Evolutionary conservation across 345 rosid species (phyloP).

Genomic region (Xanthoceras sorbifolium): DNA sequence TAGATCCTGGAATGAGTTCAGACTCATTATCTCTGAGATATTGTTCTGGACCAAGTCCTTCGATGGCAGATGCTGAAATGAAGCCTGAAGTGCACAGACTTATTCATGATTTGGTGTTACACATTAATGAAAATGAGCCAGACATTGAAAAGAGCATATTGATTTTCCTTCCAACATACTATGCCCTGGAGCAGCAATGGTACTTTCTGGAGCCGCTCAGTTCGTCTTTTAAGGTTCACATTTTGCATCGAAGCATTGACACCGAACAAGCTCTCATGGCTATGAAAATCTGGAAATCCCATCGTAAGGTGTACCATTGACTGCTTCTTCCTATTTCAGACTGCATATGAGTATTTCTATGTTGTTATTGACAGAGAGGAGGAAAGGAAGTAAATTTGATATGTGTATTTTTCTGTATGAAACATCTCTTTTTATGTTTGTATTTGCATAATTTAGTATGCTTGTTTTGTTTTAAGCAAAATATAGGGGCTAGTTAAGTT

Average conservation of each 20-base stretch:
- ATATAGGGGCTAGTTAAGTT: background rate
- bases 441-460: background rate
- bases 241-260: slow-evolving; percentile 83
- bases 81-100: slow-evolving; percentile 73
- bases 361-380: background rate
- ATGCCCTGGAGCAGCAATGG: slow-evolving; percentile 85
- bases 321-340: slow-evolving; percentile 7
- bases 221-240: slow-evolving; percentile 73
- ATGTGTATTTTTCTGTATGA: background rate
- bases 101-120: slow-evolving; percentile 67
- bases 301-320: slow-evolving; percentile 68
- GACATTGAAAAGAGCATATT: slow-evolving; percentile 87
- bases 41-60: slow-evolving; percentile 69
- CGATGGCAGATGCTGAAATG: slow-evolving; percentile 57
- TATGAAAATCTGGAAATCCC: slow-evolving; percentile 84
- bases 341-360: background rate
- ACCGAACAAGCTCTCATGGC: slow-evolving; percentile 82
- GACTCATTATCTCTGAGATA: slow-evolving; percentile 43
- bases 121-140: slow-evolving; percentile 73
- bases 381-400: slow-evolving; percentile 7
- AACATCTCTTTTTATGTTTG: background rate
- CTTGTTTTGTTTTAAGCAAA: background rate
- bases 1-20: slow-evolving; percentile 28
- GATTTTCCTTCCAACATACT: slow-evolving; percentile 93
- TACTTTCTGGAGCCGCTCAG: slow-evolving; percentile 52